phyloP scores from a whole-genome alignment of 2,329 filamentous ascomycete genomes.

The Arachnomyces sp. region DNA sequence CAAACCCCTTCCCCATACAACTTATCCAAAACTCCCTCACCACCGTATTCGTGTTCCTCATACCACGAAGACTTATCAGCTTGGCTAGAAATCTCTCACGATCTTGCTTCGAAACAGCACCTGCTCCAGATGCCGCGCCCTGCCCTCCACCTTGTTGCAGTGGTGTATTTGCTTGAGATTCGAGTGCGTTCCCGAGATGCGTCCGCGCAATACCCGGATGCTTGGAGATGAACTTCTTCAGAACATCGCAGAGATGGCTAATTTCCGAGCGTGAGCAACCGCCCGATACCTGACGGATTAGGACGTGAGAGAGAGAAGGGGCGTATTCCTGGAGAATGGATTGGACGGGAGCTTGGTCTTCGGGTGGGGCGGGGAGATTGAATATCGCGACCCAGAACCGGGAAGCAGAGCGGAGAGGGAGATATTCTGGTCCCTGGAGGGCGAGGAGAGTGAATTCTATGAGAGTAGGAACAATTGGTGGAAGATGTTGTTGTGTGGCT shows the following conservation, averaged over 20 bases:
- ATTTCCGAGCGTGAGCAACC: constrained; percentile 40
- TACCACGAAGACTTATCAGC: constrained; percentile 31
- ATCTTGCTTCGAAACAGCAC: constrained; percentile 26
- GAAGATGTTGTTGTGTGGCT: constrained; percentile 15
- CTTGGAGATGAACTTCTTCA: constrained; percentile 36
- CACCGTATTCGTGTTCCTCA: constrained; percentile 30
- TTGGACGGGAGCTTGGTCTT: constrained; percentile 14
- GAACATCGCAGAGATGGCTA: constrained; percentile 33
- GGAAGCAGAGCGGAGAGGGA: constrained; percentile 40
- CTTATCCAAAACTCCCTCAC: constrained; percentile 38
- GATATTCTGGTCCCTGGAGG: constrained; percentile 34
- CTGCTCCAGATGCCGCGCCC: constrained; percentile 4
- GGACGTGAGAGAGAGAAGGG: constrained; percentile 30
- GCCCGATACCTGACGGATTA: constrained; percentile 36
- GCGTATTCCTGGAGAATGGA: constrained; percentile 29
- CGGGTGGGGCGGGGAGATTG: constrained; percentile 22
- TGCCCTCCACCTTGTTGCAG: neutral
- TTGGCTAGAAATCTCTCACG: constrained; percentile 35
- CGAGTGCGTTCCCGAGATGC: constrained; percentile 30
- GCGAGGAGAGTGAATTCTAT: constrained; percentile 35
- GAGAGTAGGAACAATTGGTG: constrained; percentile 26
- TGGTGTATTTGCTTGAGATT: constrained; percentile 15
- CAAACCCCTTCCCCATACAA: constrained; percentile 36
- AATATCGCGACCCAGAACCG: constrained; percentile 37
- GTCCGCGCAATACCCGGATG: constrained; percentile 33